Evolutionary conservation across 345 rosid genomes (phyloP), one percentile per base, ranked within the genome.

Genomic region (Eucalyptus curtisii): DNA sequence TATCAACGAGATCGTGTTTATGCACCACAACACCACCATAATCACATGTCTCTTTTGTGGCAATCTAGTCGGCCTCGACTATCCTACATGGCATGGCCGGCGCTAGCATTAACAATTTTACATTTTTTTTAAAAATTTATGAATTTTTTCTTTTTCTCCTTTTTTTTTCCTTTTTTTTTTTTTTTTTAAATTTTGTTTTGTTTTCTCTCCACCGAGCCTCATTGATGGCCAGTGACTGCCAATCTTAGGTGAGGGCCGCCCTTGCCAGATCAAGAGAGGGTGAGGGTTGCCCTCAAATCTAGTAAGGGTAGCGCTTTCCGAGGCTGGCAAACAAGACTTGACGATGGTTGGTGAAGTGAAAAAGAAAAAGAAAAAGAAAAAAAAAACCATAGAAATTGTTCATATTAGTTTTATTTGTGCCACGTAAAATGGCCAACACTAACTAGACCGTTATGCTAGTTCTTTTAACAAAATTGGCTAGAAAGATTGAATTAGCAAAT

Each of bases 51-150:
- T 66, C 79, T 31, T 66, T 66, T 0, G 6, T 52, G 57, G 57
- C 0, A 52, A 3, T 55, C 1, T 24, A 10, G 30, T 55, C 0
- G 8, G 2, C 57, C 57, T 52, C 5, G 10, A 20, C 1, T 55
- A 24, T 25, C 13, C 3, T 55, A 24, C 1, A 2, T 10, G 61
- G 6, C 0, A 25, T 24, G 61, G 0, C 1, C 0, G 0, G 3
- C 3, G 1, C 0, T 55, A 3, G 6, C 61, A 55, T 10, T 24
- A 19, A 22, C 1, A 10, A 8, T 24, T 55, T 24, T 52, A 52
- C 24, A 52, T 52, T 22, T 53, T n/a, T n/a, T 55, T 55, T 3
- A 4, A 22, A 42, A 42, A 42, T 5, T 20, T 55, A 10, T 55
- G 30, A 55, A 24, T 24, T 24, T 55, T 55, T 24, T 55, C 13